A percentile compares a stretch with the other conserved stretches of the same genome.
Conservation (phyloP, 148 eudicot species). For the Simmondsia chinensis region DNA sequence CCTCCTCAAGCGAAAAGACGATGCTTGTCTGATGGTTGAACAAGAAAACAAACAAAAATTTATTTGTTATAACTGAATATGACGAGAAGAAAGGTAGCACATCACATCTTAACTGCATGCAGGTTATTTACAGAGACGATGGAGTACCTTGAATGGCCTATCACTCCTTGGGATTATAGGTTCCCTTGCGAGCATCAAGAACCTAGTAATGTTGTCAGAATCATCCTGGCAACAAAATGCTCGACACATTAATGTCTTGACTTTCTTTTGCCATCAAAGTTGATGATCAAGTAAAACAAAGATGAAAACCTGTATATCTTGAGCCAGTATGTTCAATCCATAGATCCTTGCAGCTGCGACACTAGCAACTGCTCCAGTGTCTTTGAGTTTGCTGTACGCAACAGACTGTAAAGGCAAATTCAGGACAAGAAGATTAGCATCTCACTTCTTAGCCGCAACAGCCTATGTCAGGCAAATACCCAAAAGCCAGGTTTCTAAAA, state of each 20-base stretch:
- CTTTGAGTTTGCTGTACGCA: conserved; percentile 55
- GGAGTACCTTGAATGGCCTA: conserved; percentile 74
- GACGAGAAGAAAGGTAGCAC: not conserved
- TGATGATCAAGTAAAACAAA: not conserved
- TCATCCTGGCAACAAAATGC: conserved; percentile 46
- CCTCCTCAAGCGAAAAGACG: conserved; percentile 80
- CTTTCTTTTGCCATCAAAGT: conserved; percentile 1
- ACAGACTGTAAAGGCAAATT: conserved; percentile 41
- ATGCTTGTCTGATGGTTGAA: conserved; percentile 55
- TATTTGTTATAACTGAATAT: not conserved
- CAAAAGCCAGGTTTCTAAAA: too few species aligned
- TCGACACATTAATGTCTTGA: not conserved
- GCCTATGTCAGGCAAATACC: not conserved
- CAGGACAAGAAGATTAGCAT: conserved; percentile 2
- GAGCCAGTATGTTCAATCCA: conserved; percentile 59
- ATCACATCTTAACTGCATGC: too few species aligned
- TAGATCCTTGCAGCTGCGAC: conserved; percentile 63
- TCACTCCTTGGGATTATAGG: conserved; percentile 50
- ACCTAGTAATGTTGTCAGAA: conserved; percentile 69
- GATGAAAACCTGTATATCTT: conserved; percentile 76
- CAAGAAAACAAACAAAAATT: not conserved
- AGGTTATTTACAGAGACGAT: not conserved
- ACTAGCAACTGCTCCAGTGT: conserved; percentile 87
- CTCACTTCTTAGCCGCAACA: not conserved
- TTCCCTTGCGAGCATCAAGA: conserved; percentile 75